These are phyloP conservation scores for Kalmanozyma brasiliensis DNA, from an alignment of 1,284 basidiomycete species.

Conservation along the genomic window DNA sequence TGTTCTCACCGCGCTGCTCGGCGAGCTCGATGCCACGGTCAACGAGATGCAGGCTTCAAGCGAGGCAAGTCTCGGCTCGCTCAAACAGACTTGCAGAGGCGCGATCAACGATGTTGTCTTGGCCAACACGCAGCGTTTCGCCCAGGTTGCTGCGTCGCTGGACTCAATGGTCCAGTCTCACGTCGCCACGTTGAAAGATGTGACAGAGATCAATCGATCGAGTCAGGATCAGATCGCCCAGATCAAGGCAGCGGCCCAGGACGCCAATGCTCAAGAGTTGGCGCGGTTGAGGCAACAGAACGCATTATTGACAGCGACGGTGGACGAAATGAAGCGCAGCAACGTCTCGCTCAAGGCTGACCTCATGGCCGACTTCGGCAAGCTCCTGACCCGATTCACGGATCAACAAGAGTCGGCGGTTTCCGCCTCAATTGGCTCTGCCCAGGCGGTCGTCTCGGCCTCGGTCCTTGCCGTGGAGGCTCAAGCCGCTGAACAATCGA, in stretches of 20 bases:
- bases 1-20: constrained; percentile 73
- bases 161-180: constrained; percentile 70
- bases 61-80: constrained; percentile 71
- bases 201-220: constrained; percentile 73
- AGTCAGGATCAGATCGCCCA: constrained; percentile 69
- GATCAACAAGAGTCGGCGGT: constrained; percentile 78
- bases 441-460: constrained; percentile 70
- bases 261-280: constrained; percentile 73
- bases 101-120: constrained; percentile 66
- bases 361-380: constrained; percentile 78
- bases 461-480: constrained; percentile 20
- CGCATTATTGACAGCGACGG: constrained; percentile 73
- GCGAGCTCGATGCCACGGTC: constrained; percentile 74
- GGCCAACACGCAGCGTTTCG: constrained; percentile 29
- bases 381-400: constrained; percentile 77
- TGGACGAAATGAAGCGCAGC: constrained; percentile 77
- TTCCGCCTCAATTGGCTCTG: constrained; percentile 73
- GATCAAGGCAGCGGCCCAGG: constrained; percentile 72
- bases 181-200: constrained; percentile 75
- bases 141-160: constrained; percentile 66
- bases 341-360: constrained; percentile 77
- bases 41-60: constrained; percentile 73
- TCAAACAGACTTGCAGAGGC: constrained; percentile 66
- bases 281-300: constrained; percentile 79
- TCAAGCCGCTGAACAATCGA: constrained; percentile 9